Evolutionary conservation across 805 yeast species (phyloP), one percentile per base, ranked within the genome.

Genomic region (Sugiyamaella floridensis): DNA sequence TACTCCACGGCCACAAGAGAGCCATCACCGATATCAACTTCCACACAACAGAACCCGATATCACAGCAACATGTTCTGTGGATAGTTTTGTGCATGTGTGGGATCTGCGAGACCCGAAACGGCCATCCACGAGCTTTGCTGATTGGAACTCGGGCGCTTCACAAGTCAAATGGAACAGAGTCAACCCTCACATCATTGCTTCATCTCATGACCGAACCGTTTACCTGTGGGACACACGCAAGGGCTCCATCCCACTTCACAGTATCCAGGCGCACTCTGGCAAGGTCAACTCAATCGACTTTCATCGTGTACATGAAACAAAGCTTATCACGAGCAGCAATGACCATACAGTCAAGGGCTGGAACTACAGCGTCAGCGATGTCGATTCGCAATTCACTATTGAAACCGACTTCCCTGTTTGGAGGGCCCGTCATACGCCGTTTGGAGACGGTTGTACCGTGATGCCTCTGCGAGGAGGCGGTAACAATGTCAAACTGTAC

Each of bases 11-110:
- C 16, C 99, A 93, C 66, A 78, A 85, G 1, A 73, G 99, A 51
- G 99, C 99, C 2, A 90, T 93, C 45, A 89, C 98, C 2, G 99
- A 93, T 71, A 89, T 93, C 54, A 88, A 90, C 67, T 93, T 90
- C 73, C 96, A 88, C 63, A 90, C 95, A 0, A 76, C 75, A 37
- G 82, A 86, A 62, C 96, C 97, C 0, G 96, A 92, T 61, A 64
- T 87, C 10, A 64, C 93, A 22, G 97, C 97, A 0, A 92, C 99
- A 0, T 89, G 97, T 64, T 85, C 96, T 0, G 87, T 93, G 12
- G 99, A 93, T 64, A 84, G 97, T 0, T 85, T 81, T 61, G 85
- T 89, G 16, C 80, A 82, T 51, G 80, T 86, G 2, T 93, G 99
- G 99, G 99, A 93, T 69, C 75, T 90, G 74, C 75, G 98, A 54